Evolutionary conservation across 1,139 yeast genomes (phyloP).

Genomic region (Kurtzmaniella quercitrusa): DNA sequence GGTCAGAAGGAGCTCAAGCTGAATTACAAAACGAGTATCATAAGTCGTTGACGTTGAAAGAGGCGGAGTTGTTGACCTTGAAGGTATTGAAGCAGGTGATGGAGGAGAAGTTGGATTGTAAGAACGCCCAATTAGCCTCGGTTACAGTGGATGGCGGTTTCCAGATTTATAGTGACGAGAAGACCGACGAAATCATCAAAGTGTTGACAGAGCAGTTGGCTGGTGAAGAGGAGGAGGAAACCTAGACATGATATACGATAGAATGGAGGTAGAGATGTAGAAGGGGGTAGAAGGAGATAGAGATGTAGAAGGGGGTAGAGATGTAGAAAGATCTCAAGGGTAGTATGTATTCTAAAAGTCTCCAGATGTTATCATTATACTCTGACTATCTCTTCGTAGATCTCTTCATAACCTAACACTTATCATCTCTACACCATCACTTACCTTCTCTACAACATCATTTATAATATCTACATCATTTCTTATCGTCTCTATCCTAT

Average conservation of each 20-base stretch:
- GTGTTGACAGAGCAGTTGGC: conserved; percentile 68
- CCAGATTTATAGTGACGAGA: conserved; percentile 77
- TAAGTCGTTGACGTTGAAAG: conserved; percentile 85
- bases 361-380: too few relatives aligned
- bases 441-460: too few relatives aligned
- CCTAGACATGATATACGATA: neutral
- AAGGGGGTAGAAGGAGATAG: too few relatives aligned
- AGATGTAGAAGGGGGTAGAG: too few relatives aligned
- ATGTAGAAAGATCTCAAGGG: too few relatives aligned
- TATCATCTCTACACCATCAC: too few relatives aligned
- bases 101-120: conserved; percentile 97
- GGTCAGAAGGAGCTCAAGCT: conserved; percentile 98
- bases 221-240: conserved; percentile 17
- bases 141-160: conserved; percentile 87
- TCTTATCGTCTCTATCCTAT: neutral
- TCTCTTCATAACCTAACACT: too few relatives aligned
- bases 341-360: too few relatives aligned
- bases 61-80: conserved; percentile 86
- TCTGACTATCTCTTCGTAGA: too few relatives aligned
- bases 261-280: neutral
- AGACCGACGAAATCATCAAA: conserved; percentile 78
- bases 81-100: conserved; percentile 94
- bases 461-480: too few relatives aligned
- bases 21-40: conserved; percentile 97
- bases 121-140: conserved; percentile 92